Evolutionary conservation across 2,329 filamentous ascomycete genomes (phyloP), one percentile per base, ranked within the genome.

Genomic region (Aspergillus amoenus): DNA sequence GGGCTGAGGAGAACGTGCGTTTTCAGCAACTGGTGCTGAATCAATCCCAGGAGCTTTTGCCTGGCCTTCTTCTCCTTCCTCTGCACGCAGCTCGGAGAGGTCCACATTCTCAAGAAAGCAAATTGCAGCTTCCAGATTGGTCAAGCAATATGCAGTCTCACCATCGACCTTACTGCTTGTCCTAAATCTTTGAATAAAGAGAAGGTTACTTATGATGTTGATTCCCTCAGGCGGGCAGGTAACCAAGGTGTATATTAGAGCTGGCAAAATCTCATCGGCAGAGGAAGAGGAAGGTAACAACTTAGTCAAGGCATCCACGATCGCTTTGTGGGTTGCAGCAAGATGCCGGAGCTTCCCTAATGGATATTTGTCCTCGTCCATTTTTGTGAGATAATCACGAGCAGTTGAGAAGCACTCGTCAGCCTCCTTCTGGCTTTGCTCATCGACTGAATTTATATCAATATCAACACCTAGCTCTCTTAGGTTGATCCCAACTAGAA

Each of bases 31-130:
- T 17, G 66, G 60, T 15, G 66, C 67, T 24, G 66, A 60, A 21
- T 61, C 59, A 27, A 62, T 64, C 53, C 56, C 79, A 9, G 81
- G 64, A 60, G 78, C 62, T 71, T 88, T 92, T 17, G 80, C 74
- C 9, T 88, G 88, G 0, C 89, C 86, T 43, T 88, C 86, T 15
- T 85, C 87, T 17, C 81, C 76, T 71, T 96, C 92, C 62, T 96
- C 90, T 5, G 88, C 88, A 52, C 92, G 86, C 6, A 99, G 79
- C 24, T 90, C 96, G 6, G 93, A 90, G 22, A 99, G 81, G 71
- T 99, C 94, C 27, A 99, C 94, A 0, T 93, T 97, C 68, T 97
- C 90, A 13, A 99, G 79, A 68, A 99, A 99, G 52, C 89, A 93
- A 55, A 97, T 91, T 57, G 93, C 90, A 17, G 94, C 94, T 74